Conservation (phyloP, 148 eudicot genomes). For the Polygonum aviculare region DNA sequence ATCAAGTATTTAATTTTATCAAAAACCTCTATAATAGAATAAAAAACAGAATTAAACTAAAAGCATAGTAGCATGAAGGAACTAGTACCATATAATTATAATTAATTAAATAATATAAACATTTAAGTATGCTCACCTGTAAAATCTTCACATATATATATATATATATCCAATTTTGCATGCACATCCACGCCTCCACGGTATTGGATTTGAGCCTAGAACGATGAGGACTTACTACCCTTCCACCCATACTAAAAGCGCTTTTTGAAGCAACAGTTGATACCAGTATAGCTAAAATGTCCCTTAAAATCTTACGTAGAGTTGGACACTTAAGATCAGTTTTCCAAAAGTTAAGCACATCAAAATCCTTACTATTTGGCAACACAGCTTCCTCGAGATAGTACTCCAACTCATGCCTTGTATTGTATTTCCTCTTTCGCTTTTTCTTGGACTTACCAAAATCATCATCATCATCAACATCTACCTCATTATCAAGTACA, state of each 20-base stretch:
- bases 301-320: conserved; percentile 14
- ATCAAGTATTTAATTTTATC: too few relatives aligned
- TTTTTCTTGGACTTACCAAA: neutral
- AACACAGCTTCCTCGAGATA: conserved; percentile 2
- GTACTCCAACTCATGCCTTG: conserved; percentile 13
- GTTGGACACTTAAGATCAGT: neutral
- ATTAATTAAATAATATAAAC: too few relatives aligned
- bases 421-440: neutral
- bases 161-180: conserved; percentile 13
- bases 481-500: neutral
- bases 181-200: conserved; percentile 21
- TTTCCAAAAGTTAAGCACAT: conserved; percentile 16
- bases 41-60: too few relatives aligned
- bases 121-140: too few relatives aligned
- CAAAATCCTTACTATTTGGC: neutral
- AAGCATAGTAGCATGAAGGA: too few relatives aligned
- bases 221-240: conserved; percentile 16
- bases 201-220: conserved; percentile 17
- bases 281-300: conserved; percentile 17
- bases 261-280: conserved; percentile 11
- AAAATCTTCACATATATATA: neutral
- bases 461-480: neutral
- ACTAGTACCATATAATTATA: too few relatives aligned
- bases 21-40: too few relatives aligned
- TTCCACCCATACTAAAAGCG: conserved; percentile 16